Percentiles rank a stretch among this genome's conserved stretches.
Evolutionary conservation across 2,329 filamentous ascomycete species (phyloP).

Genomic region (Leptographium procerum): DNA sequence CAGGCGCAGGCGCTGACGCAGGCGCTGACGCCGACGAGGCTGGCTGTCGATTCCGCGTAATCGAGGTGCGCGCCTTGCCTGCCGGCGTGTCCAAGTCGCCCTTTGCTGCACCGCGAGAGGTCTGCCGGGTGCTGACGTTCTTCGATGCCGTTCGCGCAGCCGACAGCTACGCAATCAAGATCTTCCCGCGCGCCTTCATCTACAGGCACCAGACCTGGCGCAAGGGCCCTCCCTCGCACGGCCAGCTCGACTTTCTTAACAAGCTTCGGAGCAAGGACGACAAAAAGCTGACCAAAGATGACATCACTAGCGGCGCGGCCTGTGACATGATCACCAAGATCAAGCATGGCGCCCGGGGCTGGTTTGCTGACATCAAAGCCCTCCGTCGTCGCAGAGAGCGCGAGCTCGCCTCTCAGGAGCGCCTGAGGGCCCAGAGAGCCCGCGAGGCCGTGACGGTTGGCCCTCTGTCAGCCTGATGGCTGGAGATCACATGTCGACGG

Average conservation of each 20-base stretch:
- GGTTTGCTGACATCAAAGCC: slow-evolving; percentile 41
- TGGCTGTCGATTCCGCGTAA: slow-evolving; percentile 28
- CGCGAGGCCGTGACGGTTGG: slow-evolving; percentile 47
- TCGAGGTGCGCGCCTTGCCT: slow-evolving; percentile 38
- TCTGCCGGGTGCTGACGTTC: slow-evolving; percentile 57
- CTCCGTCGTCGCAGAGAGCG: slow-evolving; percentile 38
- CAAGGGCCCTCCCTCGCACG: slow-evolving; percentile 46
- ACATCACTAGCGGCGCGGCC: slow-evolving; percentile 69
- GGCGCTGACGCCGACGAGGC: neutral
- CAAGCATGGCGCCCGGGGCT: slow-evolving; percentile 66
- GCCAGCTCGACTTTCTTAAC: slow-evolving; percentile 60
- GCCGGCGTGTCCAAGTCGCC: slow-evolving; percentile 35
- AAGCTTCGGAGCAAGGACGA: slow-evolving; percentile 41
- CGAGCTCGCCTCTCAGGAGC: slow-evolving; percentile 24
- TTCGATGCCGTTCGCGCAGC: slow-evolving; percentile 70
- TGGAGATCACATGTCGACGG: neutral
- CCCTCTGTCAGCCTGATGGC: slow-evolving; percentile 19
- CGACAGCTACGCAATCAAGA: slow-evolving; percentile 63
- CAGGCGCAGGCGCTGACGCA: too few species aligned
- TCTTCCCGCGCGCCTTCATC: slow-evolving; percentile 59
- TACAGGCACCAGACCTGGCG: slow-evolving; percentile 60
- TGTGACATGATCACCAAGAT: slow-evolving; percentile 88
- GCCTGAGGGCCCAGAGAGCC: slow-evolving; percentile 32
- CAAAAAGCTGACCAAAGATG: slow-evolving; percentile 39
- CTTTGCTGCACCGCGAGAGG: slow-evolving; percentile 55